These are phyloP conservation scores for Gastrolobium bilobum DNA, from an alignment of 306 rosid genomes.

Conservation along the genomic window DNA sequence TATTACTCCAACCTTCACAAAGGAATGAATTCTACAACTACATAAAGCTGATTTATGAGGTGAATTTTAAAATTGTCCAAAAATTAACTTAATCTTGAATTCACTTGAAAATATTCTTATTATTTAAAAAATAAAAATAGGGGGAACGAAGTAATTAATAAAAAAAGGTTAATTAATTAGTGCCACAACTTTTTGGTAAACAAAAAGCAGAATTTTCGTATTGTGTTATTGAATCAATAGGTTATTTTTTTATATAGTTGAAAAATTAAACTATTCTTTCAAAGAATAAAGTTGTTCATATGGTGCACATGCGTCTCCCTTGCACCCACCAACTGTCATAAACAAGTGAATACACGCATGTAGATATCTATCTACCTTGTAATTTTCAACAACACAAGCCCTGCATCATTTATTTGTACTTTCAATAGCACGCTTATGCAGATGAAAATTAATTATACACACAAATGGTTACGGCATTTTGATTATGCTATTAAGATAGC, in stretches of 20 bases:
- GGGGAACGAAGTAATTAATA: not conserved
- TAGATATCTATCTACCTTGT: not conserved
- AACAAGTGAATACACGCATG: conserved; percentile 28
- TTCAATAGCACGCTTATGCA: conserved; percentile 45
- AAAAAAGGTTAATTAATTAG: not conserved
- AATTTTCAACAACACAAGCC: conserved; percentile 31
- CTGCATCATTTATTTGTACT: conserved; percentile 40
- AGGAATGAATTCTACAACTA: too few relatives aligned
- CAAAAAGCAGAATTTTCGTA: not conserved
- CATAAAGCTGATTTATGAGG: too few relatives aligned
- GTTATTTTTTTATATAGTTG: not conserved
- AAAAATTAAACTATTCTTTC: not conserved
- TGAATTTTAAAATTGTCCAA: not conserved
- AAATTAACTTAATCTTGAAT: not conserved
- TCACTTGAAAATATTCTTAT: not conserved
- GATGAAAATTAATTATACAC: conserved; percentile 38
- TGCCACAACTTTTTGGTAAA: not conserved
- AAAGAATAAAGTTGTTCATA: not conserved
- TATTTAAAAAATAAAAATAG: not conserved
- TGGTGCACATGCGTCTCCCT: conserved; percentile 24
- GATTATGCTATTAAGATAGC: conserved; percentile 24
- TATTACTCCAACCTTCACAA: too few relatives aligned
- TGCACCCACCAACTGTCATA: conserved; percentile 25
- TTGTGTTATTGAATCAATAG: not conserved
- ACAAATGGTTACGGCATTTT: conserved; percentile 34